phyloP scores from a whole-genome alignment of 306 rosid genomes.

The Datisca glomerata region DNA sequence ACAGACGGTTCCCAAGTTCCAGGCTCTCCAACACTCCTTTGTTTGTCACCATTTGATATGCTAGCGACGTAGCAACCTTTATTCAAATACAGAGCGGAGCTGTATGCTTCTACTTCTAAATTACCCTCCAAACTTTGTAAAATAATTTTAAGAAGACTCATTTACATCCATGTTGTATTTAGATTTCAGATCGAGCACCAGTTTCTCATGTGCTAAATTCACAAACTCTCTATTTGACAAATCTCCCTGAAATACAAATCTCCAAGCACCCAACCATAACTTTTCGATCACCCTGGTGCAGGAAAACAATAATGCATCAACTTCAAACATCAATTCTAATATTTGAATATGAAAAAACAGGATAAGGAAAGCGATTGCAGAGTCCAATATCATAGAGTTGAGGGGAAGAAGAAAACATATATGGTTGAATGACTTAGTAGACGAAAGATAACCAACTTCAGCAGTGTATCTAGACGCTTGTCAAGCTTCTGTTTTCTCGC shows the following conservation, averaged over 20 bases:
- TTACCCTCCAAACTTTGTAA: conserved; percentile 48
- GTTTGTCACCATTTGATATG: conserved; percentile 31
- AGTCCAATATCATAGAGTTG: conserved; percentile 7
- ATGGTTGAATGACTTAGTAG: not conserved
- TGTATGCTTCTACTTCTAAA: conserved; percentile 29
- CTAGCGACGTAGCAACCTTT: conserved; percentile 53
- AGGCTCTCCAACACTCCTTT: conserved; percentile 20
- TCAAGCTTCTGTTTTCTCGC: conserved; percentile 61
- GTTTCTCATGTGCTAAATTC: conserved; percentile 41
- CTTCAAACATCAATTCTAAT: not conserved
- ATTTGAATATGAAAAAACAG: no score
- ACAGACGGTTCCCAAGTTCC: conserved; percentile 23
- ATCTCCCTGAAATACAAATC: conserved; percentile 67
- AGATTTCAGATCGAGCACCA: conserved; percentile 49
- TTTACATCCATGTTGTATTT: conserved; percentile 58
- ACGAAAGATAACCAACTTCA: conserved; percentile 36
- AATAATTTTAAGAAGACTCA: conserved; percentile 57
- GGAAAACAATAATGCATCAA: not conserved
- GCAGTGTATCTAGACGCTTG: conserved; percentile 44
- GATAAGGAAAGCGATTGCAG: no score
- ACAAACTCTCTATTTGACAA: conserved; percentile 34
- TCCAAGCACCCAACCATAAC: conserved; percentile 86
- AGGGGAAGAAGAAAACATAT: conserved; percentile 4
- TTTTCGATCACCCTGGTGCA: conserved; percentile 65
- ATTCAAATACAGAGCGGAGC: conserved; percentile 32